Percentiles rank a stretch among this genome's conserved stretches.
These are phyloP conservation scores for Cucurbita ficifolia DNA, from an alignment of 306 rosid genomes.

Conservation along the genomic window DNA sequence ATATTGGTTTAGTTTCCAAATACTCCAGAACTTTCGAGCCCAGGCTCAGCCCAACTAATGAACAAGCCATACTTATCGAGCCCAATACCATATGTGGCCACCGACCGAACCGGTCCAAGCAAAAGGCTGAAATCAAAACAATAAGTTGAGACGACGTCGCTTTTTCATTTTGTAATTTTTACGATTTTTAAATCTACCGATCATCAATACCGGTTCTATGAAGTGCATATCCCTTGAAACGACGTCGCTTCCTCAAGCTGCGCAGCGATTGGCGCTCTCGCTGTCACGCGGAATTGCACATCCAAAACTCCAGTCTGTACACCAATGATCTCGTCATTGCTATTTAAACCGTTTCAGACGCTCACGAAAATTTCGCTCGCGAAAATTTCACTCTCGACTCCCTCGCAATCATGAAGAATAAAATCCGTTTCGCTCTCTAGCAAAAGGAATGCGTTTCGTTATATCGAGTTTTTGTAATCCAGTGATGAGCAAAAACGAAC, in stretches of 20 bases:
- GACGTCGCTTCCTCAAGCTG: neutral
- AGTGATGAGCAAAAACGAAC: neutral
- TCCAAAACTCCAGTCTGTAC: neutral
- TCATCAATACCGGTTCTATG: too few species aligned
- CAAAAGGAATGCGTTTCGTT: neutral
- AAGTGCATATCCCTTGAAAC: neutral
- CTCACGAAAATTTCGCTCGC: neutral
- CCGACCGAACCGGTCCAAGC: conserved; percentile 51
- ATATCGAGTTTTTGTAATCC: neutral
- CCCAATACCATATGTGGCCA: conserved; percentile 58
- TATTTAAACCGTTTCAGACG: neutral
- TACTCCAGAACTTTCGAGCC: conserved; percentile 33
- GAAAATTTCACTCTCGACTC: neutral
- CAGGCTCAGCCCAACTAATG: conserved; percentile 32
- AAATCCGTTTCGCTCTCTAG: neutral
- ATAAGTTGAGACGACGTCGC: too few species aligned
- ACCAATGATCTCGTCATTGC: neutral
- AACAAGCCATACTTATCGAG: conserved; percentile 43
- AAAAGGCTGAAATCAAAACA: conserved; percentile 40
- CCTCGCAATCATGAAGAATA: neutral
- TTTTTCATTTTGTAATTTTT: too few species aligned
- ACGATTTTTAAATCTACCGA: too few species aligned
- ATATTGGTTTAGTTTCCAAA: conserved; percentile 18
- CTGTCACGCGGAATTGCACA: neutral
- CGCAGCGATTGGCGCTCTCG: neutral